phyloP scores from a whole-genome alignment of 805 yeast species.

The Lachancea lanzarotensis region DNA sequence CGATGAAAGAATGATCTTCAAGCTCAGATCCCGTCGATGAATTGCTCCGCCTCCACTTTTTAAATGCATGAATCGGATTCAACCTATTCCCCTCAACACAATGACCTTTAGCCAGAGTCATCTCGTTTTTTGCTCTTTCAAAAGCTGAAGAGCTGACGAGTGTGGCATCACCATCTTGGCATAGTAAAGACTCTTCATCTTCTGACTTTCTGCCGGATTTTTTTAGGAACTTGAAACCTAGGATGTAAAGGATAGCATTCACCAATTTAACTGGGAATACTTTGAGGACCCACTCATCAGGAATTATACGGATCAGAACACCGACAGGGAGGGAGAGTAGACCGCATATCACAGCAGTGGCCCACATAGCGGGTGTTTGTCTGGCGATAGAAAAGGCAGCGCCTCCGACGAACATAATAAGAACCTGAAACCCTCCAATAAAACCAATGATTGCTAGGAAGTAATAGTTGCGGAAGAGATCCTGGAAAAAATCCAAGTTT shows the following conservation, averaged over 20 bases:
- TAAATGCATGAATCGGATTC: constrained; percentile 24
- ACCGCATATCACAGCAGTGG: constrained; percentile 76
- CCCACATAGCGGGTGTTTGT: constrained; percentile 88
- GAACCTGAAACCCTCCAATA: constrained; percentile 76
- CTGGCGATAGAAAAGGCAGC: constrained; percentile 80
- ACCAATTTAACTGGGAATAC: constrained; percentile 59
- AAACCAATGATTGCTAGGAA: constrained; percentile 65
- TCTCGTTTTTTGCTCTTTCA: constrained; percentile 28
- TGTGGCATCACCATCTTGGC: constrained; percentile 10
- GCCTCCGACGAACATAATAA: constrained; percentile 96
- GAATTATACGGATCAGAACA: constrained; percentile 63
- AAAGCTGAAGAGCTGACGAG: constrained; percentile 29
- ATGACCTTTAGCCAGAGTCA: constrained; percentile 18
- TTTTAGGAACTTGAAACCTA: constrained; percentile 25
- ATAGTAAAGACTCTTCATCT: constrained; percentile 23
- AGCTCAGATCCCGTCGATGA: constrained; percentile 12
- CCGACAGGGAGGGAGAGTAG: constrained; percentile 77
- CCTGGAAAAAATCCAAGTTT: constrained; percentile 77
- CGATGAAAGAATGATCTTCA: constrained; percentile 25
- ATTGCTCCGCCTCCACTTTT: constrained; percentile 22
- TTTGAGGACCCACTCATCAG: constrained; percentile 66
- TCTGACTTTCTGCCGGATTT: constrained; percentile 9
- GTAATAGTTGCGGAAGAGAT: constrained; percentile 74
- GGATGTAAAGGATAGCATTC: constrained; percentile 22
- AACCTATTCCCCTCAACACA: constrained; percentile 7